Conservation (phyloP, 352 stramenopile species). For the Albugo laibachii region DNA sequence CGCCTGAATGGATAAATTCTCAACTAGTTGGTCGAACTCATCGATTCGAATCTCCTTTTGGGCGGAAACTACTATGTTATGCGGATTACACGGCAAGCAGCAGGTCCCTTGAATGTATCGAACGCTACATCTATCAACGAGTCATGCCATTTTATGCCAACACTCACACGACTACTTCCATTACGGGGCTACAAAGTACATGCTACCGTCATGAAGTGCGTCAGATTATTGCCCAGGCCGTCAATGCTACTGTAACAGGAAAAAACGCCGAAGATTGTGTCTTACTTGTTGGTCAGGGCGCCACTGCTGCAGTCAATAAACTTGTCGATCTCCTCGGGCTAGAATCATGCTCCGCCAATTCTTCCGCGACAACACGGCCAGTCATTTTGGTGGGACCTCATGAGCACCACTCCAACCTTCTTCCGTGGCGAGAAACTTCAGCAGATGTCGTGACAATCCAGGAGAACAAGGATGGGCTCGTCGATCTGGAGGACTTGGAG, state of each 20-base stretch:
- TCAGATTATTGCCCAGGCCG: slow-evolving; percentile 64
- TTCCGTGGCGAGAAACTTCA: slow-evolving; percentile 78
- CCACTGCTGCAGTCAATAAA: slow-evolving; percentile 2
- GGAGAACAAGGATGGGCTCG: slow-evolving; percentile 5
- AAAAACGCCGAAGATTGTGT: slow-evolving; percentile 60
- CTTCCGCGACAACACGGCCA: slow-evolving; percentile 6
- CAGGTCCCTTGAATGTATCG: slow-evolving; percentile 41
- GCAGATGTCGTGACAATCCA: slow-evolving; percentile 20
- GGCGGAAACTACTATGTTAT: slow-evolving; percentile 42
- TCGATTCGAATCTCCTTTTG: slow-evolving; percentile 13
- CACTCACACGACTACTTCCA: slow-evolving; percentile 73
- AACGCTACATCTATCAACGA: slow-evolving; percentile 45
- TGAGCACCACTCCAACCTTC: slow-evolving; percentile 86
- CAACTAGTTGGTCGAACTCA: neutral
- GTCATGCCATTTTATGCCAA: slow-evolving; percentile 84
- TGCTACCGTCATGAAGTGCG: slow-evolving; percentile 78
- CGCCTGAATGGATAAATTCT: neutral
- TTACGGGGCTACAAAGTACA: slow-evolving; percentile 22
- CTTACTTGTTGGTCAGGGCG: slow-evolving; percentile 2
- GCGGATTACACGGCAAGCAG: slow-evolving; percentile 73
- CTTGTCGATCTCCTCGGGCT: neutral
- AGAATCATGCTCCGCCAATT: neutral
- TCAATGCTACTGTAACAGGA: slow-evolving; percentile 28
- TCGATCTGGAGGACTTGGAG: slow-evolving; percentile 21
- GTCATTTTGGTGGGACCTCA: slow-evolving; percentile 72